Evolutionary conservation across 768 basidiomycete species (phyloP).

Genomic region (Agrocybe chaxingu): DNA sequence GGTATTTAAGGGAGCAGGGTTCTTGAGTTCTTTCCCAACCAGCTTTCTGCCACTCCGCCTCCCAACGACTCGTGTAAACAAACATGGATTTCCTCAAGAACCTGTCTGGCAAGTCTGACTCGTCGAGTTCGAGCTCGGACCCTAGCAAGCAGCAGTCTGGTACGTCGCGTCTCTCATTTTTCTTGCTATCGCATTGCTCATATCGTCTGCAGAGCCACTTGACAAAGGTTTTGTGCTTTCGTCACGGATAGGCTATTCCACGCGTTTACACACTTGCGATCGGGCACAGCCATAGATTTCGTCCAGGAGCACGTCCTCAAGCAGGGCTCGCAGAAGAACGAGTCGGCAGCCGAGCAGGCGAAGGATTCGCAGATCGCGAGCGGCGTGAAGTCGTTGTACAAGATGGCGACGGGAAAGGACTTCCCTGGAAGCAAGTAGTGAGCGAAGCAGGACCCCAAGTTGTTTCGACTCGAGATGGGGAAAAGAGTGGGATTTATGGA

Average conservation of each 20-base stretch:
- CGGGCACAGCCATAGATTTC: conserved; percentile 13
- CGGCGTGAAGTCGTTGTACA: conserved; percentile 20
- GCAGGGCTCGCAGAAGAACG: conserved; percentile 26
- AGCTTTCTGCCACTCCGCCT: no score
- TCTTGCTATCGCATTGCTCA: background rate
- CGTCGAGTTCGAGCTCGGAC: background rate
- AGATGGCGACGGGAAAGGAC: conserved; percentile 20
- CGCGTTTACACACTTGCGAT: background rate
- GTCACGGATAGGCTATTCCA: background rate
- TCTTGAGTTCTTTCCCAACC: no score
- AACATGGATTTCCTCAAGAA: conserved; percentile 15
- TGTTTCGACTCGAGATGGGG: no score
- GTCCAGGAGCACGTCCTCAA: conserved; percentile 18
- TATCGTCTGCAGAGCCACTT: conserved; percentile 1
- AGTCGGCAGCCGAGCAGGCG: conserved; percentile 26
- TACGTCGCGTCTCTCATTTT: background rate
- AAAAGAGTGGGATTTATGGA: no score
- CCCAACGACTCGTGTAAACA: no score
- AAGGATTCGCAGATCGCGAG: conserved; percentile 27
- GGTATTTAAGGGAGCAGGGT: no score
- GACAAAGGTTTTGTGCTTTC: conserved; percentile 5
- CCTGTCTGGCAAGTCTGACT: background rate
- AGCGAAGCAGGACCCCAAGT: no score
- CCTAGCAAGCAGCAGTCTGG: conserved; percentile 1
- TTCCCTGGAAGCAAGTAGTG: background rate